Conservation (phyloP, 2,329 filamentous ascomycete genomes). For the Pseudogymnoascus sp. region DNA sequence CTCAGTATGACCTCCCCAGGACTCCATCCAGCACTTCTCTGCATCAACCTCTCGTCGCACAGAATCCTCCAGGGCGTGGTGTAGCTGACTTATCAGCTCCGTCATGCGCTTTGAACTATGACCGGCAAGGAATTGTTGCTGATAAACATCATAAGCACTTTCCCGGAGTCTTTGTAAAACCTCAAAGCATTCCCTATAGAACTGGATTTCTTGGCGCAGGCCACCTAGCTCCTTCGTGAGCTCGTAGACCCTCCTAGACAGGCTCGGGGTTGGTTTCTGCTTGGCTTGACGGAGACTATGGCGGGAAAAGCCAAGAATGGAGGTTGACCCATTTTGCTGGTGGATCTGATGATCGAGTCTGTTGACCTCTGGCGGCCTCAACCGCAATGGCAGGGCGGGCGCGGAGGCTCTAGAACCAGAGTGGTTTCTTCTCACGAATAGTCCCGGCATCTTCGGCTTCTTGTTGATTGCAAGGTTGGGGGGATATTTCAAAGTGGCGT, state of each 20-base stretch:
- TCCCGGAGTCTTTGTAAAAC: constrained; percentile 18
- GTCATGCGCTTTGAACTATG: constrained; percentile 8
- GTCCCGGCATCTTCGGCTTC: no score
- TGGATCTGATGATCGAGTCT: constrained; percentile 16
- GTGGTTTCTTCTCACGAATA: no score
- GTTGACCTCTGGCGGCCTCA: constrained; percentile 13
- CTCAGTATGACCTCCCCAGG: constrained; percentile 15
- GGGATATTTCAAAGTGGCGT: no score
- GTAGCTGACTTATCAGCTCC: constrained; percentile 16
- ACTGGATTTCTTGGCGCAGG: constrained; percentile 16
- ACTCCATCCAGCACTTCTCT: constrained; percentile 17
- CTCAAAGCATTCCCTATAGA: constrained; percentile 18
- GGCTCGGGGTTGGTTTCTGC: constrained; percentile 9
- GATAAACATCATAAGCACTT: constrained; percentile 16
- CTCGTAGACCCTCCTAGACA: constrained; percentile 16
- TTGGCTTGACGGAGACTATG: constrained; percentile 15
- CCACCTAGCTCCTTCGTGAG: constrained; percentile 17
- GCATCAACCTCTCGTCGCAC: constrained; percentile 14
- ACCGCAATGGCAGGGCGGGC: neutral
- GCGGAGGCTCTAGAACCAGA: no score
- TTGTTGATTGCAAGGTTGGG: neutral
- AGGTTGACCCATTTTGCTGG: constrained; percentile 15
- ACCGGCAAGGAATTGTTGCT: constrained; percentile 10
- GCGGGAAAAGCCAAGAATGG: constrained; percentile 14
- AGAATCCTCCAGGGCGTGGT: constrained; percentile 15